Conservation (phyloP, 1,139 yeast genomes). For the Saccharomyces uvarum region DNA sequence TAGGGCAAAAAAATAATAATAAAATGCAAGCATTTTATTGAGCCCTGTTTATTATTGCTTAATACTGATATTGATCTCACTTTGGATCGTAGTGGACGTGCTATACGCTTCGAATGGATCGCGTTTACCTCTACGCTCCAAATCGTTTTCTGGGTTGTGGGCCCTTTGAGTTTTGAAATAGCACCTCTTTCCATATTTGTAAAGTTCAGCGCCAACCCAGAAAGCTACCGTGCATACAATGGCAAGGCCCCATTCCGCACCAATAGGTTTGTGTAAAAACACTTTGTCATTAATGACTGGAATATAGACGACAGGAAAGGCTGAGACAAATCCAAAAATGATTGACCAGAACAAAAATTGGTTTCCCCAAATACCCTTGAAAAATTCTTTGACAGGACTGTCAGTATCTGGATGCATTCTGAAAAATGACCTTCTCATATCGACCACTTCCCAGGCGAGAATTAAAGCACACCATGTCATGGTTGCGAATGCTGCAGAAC, state of each 20-base stretch:
- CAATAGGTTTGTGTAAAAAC: slow-evolving; percentile 65
- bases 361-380: slow-evolving; percentile 63
- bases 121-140: slow-evolving; percentile 41
- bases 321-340: slow-evolving; percentile 58
- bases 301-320: slow-evolving; percentile 78
- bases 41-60: background rate
- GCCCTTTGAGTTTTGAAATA: slow-evolving; percentile 38
- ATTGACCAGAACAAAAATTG: slow-evolving; percentile 82
- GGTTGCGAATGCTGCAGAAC: slow-evolving; percentile 74
- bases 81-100: slow-evolving; percentile 25
- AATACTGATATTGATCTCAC: slow-evolving; percentile 13
- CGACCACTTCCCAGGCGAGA: slow-evolving; percentile 86
- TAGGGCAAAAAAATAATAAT: background rate
- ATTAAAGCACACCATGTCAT: slow-evolving; percentile 89
- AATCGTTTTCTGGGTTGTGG: slow-evolving; percentile 54
- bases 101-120: slow-evolving; percentile 57
- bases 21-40: background rate
- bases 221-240: slow-evolving; percentile 57
- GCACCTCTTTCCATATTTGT: slow-evolving; percentile 60
- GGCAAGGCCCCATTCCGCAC: slow-evolving; percentile 80
- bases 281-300: slow-evolving; percentile 79
- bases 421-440: slow-evolving; percentile 66
- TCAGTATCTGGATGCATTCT: slow-evolving; percentile 64
- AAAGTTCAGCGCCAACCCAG: slow-evolving; percentile 53
- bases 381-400: slow-evolving; percentile 51